Conservation (phyloP, 1,139 yeast species). For the Saccharomyces pastorianus region DNA sequence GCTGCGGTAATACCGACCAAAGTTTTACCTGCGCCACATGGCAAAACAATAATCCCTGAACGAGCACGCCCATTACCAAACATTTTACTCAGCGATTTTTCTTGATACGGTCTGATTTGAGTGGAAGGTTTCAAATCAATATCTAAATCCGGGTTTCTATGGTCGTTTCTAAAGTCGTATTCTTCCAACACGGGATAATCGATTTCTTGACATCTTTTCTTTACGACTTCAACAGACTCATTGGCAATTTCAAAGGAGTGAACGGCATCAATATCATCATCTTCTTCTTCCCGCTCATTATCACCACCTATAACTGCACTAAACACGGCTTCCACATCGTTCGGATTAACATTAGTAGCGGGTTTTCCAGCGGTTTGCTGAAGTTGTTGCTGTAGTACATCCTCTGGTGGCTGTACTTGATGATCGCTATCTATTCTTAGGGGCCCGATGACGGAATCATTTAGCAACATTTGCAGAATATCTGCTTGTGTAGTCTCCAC, state of each 20-base stretch:
- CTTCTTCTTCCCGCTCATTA: constrained; percentile 59
- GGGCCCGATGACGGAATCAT: constrained; percentile 86
- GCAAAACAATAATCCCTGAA: constrained; percentile 93
- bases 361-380: background rate
- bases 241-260: constrained; percentile 91
- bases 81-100: constrained; percentile 91
- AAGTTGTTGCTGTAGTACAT: background rate
- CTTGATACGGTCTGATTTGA: constrained; percentile 96
- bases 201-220: constrained; percentile 90
- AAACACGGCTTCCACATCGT: constrained; percentile 60
- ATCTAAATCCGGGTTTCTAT: constrained; percentile 81
- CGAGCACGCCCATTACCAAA: constrained; percentile 99
- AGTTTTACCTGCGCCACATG: constrained; percentile 99
- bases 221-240: constrained; percentile 86
- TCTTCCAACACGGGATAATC: constrained; percentile 97
- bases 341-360: constrained; percentile 20
- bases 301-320: constrained; percentile 71
- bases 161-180: constrained; percentile 91
- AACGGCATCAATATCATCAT: constrained; percentile 86
- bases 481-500: constrained; percentile 97
- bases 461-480: constrained; percentile 78
- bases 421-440: constrained; percentile 63
- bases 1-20: constrained; percentile 98
- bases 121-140: constrained; percentile 95
- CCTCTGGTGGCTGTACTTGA: constrained; percentile 29